These are phyloP conservation scores for Saccharomyces hybrid DNA, from an alignment of 1,139 yeast species.

Conservation along the genomic window DNA sequence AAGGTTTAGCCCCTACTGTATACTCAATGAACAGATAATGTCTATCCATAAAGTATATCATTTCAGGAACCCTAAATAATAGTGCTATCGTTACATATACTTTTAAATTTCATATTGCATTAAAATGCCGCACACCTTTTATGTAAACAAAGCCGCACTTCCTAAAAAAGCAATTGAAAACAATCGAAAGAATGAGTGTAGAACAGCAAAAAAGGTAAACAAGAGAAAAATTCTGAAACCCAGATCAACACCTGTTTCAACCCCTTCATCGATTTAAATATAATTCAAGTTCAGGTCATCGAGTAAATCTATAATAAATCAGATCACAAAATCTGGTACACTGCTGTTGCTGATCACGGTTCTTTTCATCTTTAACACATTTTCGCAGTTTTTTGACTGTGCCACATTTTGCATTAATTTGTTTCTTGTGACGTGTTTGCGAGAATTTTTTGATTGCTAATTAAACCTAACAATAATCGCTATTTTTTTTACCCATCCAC, in stretches of 20 bases:
- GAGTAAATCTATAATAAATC: background rate
- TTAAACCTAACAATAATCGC: background rate
- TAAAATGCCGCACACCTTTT: background rate
- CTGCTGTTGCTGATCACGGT: background rate
- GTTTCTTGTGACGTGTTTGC: conserved; percentile 7
- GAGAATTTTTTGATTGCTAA: background rate
- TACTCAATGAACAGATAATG: background rate
- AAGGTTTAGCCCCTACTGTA: background rate
- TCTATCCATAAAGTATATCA: background rate
- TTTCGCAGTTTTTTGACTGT: background rate
- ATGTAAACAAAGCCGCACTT: conserved; percentile 1
- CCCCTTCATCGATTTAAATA: background rate
- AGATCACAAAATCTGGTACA: background rate
- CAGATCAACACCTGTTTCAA: background rate
- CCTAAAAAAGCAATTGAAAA: conserved; percentile 1
- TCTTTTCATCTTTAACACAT: background rate
- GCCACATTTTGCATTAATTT: background rate
- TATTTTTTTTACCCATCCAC: background rate
- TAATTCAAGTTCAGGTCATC: background rate
- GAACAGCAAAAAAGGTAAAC: conserved; percentile 1
- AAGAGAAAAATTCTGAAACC: background rate
- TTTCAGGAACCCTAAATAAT: background rate
- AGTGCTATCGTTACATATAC: background rate
- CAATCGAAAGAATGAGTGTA: background rate
- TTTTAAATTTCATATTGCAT: background rate